Conservation (phyloP, 495 filamentous ascomycete species). For the Neurospora africana region DNA sequence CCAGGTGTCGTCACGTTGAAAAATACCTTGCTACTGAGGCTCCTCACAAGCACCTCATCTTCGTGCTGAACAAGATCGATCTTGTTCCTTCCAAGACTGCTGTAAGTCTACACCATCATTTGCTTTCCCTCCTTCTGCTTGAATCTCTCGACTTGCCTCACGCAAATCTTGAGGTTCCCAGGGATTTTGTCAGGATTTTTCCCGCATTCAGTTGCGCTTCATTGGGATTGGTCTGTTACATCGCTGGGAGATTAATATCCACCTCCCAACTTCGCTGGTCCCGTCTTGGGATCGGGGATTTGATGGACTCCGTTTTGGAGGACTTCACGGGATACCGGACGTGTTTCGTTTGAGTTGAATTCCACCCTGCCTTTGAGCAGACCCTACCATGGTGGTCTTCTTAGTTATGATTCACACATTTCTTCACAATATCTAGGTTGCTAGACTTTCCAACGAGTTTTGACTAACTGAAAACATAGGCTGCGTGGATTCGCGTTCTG, state of each 20-base stretch:
- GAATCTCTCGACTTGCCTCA: conserved; percentile 7
- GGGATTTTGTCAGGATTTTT: conserved; percentile 97
- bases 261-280: conserved; percentile 51
- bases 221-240: conserved; percentile 91
- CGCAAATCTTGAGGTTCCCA: conserved; percentile 16
- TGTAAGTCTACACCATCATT: conserved; percentile 53
- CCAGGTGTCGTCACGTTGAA: conserved; percentile 80
- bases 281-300: conserved; percentile 44
- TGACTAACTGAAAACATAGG: conserved; percentile 14
- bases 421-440: conserved; percentile 8
- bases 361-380: conserved; percentile 28
- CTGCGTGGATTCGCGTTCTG: conserved; percentile 23
- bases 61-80: conserved; percentile 88
- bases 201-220: conserved; percentile 37
- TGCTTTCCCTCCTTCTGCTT: conserved; percentile 7
- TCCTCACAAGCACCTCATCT: conserved; percentile 60
- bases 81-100: conserved; percentile 86
- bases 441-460: background rate
- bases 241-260: conserved; percentile 81
- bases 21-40: conserved; percentile 90
- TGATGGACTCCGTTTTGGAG: conserved; percentile 80
- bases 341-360: conserved; percentile 79
- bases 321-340: conserved; percentile 56
- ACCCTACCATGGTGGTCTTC: conserved; percentile 57
- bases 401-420: conserved; percentile 99